Evolutionary conservation across 2,329 filamentous ascomycete species (phyloP).

Genomic region (Fusarium transvaalense): DNA sequence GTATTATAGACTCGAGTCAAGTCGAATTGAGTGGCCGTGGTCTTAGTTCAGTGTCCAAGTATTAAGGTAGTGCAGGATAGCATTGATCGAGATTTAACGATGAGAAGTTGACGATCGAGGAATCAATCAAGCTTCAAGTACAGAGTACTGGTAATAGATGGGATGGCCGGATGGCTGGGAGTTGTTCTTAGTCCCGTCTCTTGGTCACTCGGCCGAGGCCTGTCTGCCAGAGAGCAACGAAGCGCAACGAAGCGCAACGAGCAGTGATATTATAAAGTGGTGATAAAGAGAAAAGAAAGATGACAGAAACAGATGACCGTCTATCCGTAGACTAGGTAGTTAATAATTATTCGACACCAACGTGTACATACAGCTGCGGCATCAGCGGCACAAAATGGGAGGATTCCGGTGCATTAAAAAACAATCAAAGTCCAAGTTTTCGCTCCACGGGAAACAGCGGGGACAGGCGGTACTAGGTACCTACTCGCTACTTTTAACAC

Average conservation of each 20-base stretch:
- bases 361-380: constrained; percentile 17
- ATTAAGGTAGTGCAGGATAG: background rate
- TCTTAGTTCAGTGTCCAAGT: constrained; percentile 17
- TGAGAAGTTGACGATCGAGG: constrained; percentile 9
- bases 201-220: constrained; percentile 36
- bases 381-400: constrained; percentile 31
- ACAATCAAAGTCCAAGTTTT: constrained; percentile 41
- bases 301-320: constrained; percentile 5
- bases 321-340: too few relatives aligned
- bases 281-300: constrained; percentile 17
- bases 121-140: background rate
- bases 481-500: too few relatives aligned
- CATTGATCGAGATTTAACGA: constrained; percentile 4
- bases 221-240: constrained; percentile 28
- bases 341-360: constrained; percentile 28
- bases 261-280: constrained; percentile 19
- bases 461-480: constrained; percentile 24
- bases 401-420: constrained; percentile 44
- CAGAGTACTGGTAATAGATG: constrained; percentile 2
- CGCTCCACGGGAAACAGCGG: constrained; percentile 40
- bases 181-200: constrained; percentile 18
- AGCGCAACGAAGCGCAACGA: constrained; percentile 11
- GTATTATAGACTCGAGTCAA: constrained; percentile 16
- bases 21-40: background rate
- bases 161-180: background rate